phyloP scores from a whole-genome alignment of 768 basidiomycete genomes.

The Agaricus blazei region DNA sequence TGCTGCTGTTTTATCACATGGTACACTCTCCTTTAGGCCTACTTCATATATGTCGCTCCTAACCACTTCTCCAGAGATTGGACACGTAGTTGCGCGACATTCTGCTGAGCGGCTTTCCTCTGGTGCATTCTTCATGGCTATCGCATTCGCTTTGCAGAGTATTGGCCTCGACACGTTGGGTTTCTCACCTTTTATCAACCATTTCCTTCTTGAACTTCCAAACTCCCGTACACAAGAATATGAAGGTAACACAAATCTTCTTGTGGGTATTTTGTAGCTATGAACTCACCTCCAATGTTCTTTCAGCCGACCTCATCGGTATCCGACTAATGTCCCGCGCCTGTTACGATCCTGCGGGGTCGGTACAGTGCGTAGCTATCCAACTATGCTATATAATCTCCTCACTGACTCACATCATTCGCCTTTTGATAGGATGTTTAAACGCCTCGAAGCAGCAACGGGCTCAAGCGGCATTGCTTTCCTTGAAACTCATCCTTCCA shows the following conservation, averaged over 20 bases:
- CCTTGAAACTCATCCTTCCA: constrained; percentile 77
- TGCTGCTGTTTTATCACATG: constrained; percentile 82
- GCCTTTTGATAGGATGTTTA: constrained; percentile 53
- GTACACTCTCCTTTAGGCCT: constrained; percentile 26
- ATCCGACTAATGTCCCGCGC: constrained; percentile 74
- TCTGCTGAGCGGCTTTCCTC: constrained; percentile 53
- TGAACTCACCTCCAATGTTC: neutral
- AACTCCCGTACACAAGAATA: constrained; percentile 79
- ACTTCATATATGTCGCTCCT: constrained; percentile 12
- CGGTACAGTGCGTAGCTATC: constrained; percentile 52
- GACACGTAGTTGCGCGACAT: constrained; percentile 30
- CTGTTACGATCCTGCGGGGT: constrained; percentile 79
- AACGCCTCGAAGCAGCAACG: constrained; percentile 45
- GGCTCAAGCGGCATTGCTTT: constrained; percentile 41
- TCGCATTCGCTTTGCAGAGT: constrained; percentile 37
- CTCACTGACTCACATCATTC: neutral
- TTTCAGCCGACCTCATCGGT: constrained; percentile 80
- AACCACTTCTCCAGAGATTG: neutral
- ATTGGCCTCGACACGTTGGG: constrained; percentile 51
- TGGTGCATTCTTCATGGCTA: constrained; percentile 31
- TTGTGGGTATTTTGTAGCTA: neutral
- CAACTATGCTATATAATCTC: neutral
- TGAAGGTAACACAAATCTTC: constrained; percentile 49
- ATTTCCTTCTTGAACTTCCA: constrained; percentile 61
- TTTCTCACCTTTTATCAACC: constrained; percentile 43